These are phyloP conservation scores for Puccinellia tenuiflora DNA, from an alignment of 176 grass and related monocot species.

Conservation along the genomic window DNA sequence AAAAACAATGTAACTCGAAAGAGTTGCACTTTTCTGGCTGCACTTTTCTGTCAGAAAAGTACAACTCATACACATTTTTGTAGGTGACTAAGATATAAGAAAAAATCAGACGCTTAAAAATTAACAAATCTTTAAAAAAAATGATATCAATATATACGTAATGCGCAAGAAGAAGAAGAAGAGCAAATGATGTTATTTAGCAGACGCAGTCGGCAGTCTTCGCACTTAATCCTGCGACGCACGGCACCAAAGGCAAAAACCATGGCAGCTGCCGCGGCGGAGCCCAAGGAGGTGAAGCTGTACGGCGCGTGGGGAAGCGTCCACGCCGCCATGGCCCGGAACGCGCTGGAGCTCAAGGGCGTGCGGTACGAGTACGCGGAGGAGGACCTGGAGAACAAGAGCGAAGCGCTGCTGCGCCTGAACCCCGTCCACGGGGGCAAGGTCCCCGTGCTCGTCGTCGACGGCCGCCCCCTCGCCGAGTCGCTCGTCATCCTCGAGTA, in stretches of 20 bases:
- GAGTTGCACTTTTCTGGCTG: no score
- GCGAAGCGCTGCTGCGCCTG: constrained; percentile 25
- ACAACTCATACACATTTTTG: no score
- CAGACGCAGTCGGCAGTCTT: no score
- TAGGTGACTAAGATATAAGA: no score
- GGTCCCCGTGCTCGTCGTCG: constrained; percentile 41
- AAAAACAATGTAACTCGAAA: no score
- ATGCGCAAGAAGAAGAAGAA: no score
- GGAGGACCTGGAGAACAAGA: constrained; percentile 55
- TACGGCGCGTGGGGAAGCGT: constrained; percentile 26
- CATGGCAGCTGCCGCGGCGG: neutral
- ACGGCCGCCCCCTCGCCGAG: constrained; percentile 24
- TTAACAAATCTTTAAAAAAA: no score
- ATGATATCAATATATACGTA: no score
- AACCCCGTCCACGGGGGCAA: constrained; percentile 46
- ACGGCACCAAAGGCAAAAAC: neutral
- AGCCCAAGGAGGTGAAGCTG: constrained; percentile 21
- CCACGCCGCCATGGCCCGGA: constrained; percentile 20
- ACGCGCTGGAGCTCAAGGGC: constrained; percentile 46
- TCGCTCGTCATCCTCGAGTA: constrained; percentile 52
- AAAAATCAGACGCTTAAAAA: no score
- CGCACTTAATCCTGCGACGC: neutral
- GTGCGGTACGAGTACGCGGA: constrained; percentile 46
- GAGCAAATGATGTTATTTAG: no score
- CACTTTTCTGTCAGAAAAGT: no score